These are phyloP conservation scores for Anisodus acutangulus DNA, from an alignment of 257 asterid genomes.

Conservation along the genomic window DNA sequence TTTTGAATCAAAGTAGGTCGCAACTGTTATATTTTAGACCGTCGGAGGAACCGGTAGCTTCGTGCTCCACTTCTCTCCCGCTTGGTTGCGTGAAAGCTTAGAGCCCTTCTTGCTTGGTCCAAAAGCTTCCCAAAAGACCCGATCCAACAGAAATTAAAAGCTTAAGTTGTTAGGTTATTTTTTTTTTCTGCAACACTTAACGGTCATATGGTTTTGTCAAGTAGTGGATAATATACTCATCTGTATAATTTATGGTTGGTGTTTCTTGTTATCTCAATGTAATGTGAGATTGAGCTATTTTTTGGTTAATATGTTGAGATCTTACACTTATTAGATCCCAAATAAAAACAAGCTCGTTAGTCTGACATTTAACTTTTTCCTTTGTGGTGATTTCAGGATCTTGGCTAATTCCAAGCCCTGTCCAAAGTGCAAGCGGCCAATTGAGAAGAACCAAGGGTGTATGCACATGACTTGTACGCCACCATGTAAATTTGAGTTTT, in stretches of 20 bases:
- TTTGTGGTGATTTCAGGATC: constrained; percentile 58
- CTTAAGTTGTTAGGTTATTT: not conserved
- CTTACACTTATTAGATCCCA: not conserved
- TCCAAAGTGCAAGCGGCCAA: constrained; percentile 99
- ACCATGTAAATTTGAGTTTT: constrained; percentile 98
- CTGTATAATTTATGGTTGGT: not conserved
- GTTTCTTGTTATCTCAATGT: constrained; percentile 7
- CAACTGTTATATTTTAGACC: too few species aligned
- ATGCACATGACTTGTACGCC: constrained; percentile 99
- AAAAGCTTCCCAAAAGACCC: not conserved
- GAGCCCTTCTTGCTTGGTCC: not conserved
- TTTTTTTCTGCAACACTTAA: not conserved
- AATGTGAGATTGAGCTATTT: not conserved
- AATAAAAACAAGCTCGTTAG: not conserved
- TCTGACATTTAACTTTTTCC: constrained; percentile 10
- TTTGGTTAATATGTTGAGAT: constrained; percentile 21
- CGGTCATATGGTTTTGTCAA: constrained; percentile 10
- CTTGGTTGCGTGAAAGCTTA: not conserved
- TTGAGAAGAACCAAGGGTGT: constrained; percentile 99
- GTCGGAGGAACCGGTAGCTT: too few species aligned
- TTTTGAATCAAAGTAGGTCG: too few species aligned
- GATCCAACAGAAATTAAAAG: not conserved
- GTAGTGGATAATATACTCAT: not conserved
- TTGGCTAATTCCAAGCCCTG: constrained; percentile 99
- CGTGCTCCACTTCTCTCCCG: too few species aligned